Evolutionary conservation across 2,329 filamentous ascomycete species (phyloP), one percentile per base, ranked within the genome.

Genomic region (Aspergillus ruber): DNA sequence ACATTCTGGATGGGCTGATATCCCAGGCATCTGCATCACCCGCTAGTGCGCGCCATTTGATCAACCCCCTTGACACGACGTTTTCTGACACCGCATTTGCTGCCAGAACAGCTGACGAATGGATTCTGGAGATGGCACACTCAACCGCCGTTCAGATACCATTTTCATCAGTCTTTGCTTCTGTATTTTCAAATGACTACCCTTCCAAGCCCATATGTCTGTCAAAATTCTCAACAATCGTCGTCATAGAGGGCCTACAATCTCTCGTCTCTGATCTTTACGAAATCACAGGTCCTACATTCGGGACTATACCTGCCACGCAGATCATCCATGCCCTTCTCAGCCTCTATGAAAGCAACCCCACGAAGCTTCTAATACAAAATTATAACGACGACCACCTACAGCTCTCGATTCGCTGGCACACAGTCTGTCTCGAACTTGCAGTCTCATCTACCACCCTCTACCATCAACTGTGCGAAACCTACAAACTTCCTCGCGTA

Each of bases 1-100:
- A 57, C 27, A 45, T 58, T 10, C 47, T 57, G 9, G 54, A 59
- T 38, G 56, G 56, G 2, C 25, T 58, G 1, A 56, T 59, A 25
- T 53, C 56, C 1, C 55, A 58, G 35, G 49, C 50, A 17, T 59
- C 55, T 8, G 56, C 48, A 1, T 54, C 54, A 9, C 55, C 54
- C 17, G 35, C 55, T 2, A 55, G 48, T 33, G 51, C 55, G 29
- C 50, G 50, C 2, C 56, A 59, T 44, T 29, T 59, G n/a, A 54
- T 56, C 2, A 59, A 58, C 44, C 47, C 41, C 10, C 35, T 56
- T 6, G 43, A 43, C 7, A 44, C 44, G 1, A 47, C 56, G 1
- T 49, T 45, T 21, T 51, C 53, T 6, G 56, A 59, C 25, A 46
- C 47, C 13, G 55, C 46, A 3, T 59, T 59, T 38, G 32, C 33